Conservation (phyloP, 805 yeast genomes). For the Brettanomyces bruxellensis region DNA sequence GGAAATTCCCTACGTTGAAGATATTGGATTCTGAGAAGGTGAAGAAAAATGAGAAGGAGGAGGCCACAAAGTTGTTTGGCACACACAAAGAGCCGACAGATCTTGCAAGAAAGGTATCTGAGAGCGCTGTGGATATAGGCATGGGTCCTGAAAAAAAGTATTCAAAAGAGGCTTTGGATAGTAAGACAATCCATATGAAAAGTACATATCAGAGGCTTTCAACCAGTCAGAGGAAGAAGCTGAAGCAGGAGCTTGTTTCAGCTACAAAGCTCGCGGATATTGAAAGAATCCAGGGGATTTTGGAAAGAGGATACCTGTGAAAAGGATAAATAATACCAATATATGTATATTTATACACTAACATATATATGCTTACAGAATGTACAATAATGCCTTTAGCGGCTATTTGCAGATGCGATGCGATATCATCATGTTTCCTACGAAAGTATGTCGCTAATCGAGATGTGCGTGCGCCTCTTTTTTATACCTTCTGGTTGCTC, state of each 20-base stretch:
- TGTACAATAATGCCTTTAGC: neutral
- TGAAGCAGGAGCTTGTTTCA: constrained; percentile 44
- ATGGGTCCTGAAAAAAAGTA: constrained; percentile 5
- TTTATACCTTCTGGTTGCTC: no score
- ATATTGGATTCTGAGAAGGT: constrained; percentile 64
- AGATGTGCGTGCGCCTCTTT: constrained; percentile 6
- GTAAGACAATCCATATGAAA: constrained; percentile 15
- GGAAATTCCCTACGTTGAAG: constrained; percentile 53
- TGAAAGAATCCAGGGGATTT: constrained; percentile 52
- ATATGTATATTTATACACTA: neutral
- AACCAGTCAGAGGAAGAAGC: constrained; percentile 39
- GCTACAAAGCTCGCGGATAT: constrained; percentile 74
- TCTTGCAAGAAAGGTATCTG: neutral
- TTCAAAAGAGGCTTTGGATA: constrained; percentile 10
- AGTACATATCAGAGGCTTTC: constrained; percentile 30
- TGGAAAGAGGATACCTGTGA: constrained; percentile 27
- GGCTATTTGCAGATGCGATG: no score
- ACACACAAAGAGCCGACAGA: constrained; percentile 13
- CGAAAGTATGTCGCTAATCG: constrained; percentile 15
- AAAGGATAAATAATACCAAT: neutral
- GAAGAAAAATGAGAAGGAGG: constrained; percentile 40
- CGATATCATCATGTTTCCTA: neutral
- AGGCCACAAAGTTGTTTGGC: constrained; percentile 38
- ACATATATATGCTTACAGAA: neutral
- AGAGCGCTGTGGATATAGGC: neutral